Evolutionary conservation across 345 rosid genomes (phyloP).

Genomic region (Arabis hirsuta): DNA sequence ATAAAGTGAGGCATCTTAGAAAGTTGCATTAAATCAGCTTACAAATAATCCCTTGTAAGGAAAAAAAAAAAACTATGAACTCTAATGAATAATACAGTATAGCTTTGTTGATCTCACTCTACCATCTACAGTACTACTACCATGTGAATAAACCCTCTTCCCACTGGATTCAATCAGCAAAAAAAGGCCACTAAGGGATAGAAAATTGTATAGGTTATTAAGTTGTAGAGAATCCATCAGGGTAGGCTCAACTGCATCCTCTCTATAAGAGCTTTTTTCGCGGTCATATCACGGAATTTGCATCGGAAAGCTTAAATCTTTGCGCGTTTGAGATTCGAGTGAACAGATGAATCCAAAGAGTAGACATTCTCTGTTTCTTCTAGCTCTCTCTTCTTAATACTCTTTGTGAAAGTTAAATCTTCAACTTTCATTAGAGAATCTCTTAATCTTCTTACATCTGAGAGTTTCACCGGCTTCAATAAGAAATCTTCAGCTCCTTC

Average conservation of each 20-base stretch:
- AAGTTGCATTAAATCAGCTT: conserved; percentile 22
- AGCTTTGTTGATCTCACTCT: background rate
- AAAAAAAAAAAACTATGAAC: conserved; percentile 10
- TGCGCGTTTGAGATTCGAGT: conserved; percentile 33
- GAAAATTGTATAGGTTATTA: conserved; percentile 29
- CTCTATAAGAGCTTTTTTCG: background rate
- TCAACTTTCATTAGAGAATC: conserved; percentile 55
- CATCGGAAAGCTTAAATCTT: conserved; percentile 29
- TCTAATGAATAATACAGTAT: conserved; percentile 14
- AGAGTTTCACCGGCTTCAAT: conserved; percentile 71
- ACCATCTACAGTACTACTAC: conserved; percentile 35
- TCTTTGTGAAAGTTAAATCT: conserved; percentile 37
- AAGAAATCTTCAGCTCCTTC: conserved; percentile 90
- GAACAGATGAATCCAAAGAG: conserved; percentile 36
- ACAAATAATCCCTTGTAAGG: conserved; percentile 29
- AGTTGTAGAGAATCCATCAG: background rate
- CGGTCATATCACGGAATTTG: conserved; percentile 9
- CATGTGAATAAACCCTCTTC: conserved; percentile 1
- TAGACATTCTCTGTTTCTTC: conserved; percentile 32
- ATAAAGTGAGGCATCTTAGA: conserved; percentile 12
- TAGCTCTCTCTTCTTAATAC: conserved; percentile 59
- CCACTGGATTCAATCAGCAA: background rate
- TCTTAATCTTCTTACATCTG: conserved; percentile 69
- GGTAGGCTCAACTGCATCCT: background rate
- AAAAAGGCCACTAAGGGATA: background rate